Conservation (phyloP, 169 alveolate genomes). For the Cryptosporidium bovis region DNA sequence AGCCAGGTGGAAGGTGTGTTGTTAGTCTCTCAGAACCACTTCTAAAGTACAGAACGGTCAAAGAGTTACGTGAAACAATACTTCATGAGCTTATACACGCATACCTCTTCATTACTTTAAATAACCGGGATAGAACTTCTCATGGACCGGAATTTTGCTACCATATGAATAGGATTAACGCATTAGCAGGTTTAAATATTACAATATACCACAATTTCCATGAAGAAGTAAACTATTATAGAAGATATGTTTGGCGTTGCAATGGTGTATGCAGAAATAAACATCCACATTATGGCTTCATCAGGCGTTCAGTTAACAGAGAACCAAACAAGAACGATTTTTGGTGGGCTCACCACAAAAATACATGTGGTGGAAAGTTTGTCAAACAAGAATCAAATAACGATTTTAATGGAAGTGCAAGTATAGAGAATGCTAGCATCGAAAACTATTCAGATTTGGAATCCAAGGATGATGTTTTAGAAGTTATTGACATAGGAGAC, state of each 20-base stretch:
- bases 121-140: slow-evolving; percentile 83
- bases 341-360: slow-evolving; percentile 48
- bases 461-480: slow-evolving; percentile 11
- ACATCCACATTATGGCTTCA: slow-evolving; percentile 93
- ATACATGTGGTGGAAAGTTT: slow-evolving; percentile 60
- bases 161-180: slow-evolving; percentile 90
- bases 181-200: slow-evolving; percentile 89
- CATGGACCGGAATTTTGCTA: slow-evolving; percentile 91
- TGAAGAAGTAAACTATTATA: slow-evolving; percentile 91
- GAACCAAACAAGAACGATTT: slow-evolving; percentile 28
- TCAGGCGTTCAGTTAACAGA: slow-evolving; percentile 88
- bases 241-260: slow-evolving; percentile 94
- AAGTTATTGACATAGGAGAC: slow-evolving; percentile 52
- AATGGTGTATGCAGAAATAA: slow-evolving; percentile 90
- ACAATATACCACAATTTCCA: slow-evolving; percentile 90
- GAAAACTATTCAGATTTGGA: not conserved
- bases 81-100: slow-evolving; percentile 98
- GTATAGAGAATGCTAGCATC: too few species aligned
- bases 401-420: not conserved
- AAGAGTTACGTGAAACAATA: slow-evolving; percentile 92
- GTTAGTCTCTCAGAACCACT: slow-evolving; percentile 92
- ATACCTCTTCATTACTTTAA: slow-evolving; percentile 86
- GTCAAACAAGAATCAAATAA: not conserved
- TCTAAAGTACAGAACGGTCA: slow-evolving; percentile 88
- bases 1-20: slow-evolving; percentile 87